phyloP scores from a whole-genome alignment of 768 basidiomycete genomes.

The Podaxis sp. region DNA sequence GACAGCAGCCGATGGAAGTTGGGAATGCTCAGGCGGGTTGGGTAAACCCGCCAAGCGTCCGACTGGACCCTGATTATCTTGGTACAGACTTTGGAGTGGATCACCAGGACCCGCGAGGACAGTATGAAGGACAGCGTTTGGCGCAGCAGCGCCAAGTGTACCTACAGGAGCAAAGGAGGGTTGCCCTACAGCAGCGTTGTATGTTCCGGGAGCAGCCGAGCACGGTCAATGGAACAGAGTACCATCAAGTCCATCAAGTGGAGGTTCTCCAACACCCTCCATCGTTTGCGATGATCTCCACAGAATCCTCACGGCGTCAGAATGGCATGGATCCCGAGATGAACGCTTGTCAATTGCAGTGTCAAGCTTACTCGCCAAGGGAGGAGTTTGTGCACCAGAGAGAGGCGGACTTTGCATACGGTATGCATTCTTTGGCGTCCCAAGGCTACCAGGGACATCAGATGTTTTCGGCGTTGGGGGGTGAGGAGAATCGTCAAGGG shows the following conservation, averaged over 20 bases:
- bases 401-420: background rate
- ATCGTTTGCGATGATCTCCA: background rate
- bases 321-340: background rate
- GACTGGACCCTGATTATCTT: background rate
- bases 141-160: background rate
- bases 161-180: slow-evolving; percentile 1
- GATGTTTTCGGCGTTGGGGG: background rate
- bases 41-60: background rate
- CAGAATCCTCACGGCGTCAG: background rate
- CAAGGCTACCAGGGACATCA: background rate
- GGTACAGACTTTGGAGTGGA: background rate
- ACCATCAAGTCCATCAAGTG: background rate
- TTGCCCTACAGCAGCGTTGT: background rate
- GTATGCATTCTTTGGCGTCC: background rate
- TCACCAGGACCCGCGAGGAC: background rate
- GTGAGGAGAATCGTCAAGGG: background rate
- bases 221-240: background rate
- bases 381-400: background rate
- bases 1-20: background rate
- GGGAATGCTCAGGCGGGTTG: background rate
- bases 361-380: background rate
- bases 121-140: background rate
- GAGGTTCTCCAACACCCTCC: background rate
- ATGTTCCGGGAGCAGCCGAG: background rate
- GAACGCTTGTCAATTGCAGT: background rate